Evolutionary conservation across 495 filamentous ascomycete genomes (phyloP), one percentile per base, ranked within the genome.

Genomic region (Penicillium tannophilum): DNA sequence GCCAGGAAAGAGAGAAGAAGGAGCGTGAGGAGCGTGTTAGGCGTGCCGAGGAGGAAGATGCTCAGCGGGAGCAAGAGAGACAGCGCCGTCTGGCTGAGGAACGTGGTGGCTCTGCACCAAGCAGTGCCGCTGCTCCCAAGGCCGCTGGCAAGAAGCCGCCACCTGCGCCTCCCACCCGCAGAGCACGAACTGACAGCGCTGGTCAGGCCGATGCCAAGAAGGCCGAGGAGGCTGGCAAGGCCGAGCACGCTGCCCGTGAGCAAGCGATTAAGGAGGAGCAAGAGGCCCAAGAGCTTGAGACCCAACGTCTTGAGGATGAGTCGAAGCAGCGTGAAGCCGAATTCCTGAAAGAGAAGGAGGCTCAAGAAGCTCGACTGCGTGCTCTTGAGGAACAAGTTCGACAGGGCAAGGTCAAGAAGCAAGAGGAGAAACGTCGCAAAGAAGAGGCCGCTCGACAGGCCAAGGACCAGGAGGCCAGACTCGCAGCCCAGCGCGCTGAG

Each of bases 341-440:
- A 54, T 81, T 96, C 33, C 84, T 79, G 28, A 84, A 78, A 59
- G 92, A 97, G 72, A 88, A 88, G 48, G 86, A 92, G 60, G 93
- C 88, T 45, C 86, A 92, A 47, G 86, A 89, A 65, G 90, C 89
- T 44, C 88, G 91, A 45, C 83, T 97, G 20, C 88, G 85, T 63
- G 93, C 92, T 24, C 82, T 99, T 28, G 92, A 99, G 67, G 91
- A 98, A 68, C 92, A 95, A 70, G 92, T 98, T 46, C 88, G 88
- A 61, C 90, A 92, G 71, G 93, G 93, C 54, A 97, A 97, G 75
- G 76, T 98, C n/a, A 95, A 93, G 82, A 97, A 94, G 70, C 88
- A 93, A 64, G 95, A 98, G 71, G 95, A 97, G 76, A 96, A 93
- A 76, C 87, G 86, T 19, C 86, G 86, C 63, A 93, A 90, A 77